Percentiles rank a stretch among this genome's conserved stretches.
Evolutionary conservation across 116 monocot genomes (phyloP).

Genomic region (Posidonia oceanica): DNA sequence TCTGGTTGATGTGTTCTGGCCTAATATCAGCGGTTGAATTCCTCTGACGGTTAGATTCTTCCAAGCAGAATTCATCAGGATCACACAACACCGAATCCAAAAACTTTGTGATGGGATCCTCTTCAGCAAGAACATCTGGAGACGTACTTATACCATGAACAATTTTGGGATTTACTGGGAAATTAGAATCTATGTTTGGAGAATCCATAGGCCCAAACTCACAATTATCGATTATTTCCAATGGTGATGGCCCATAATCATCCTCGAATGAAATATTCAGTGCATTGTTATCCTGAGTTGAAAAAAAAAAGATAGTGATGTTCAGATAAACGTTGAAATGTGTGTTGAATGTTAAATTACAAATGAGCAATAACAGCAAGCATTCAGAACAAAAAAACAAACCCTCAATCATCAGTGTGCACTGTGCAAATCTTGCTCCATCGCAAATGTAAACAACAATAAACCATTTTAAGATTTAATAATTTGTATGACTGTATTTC

Average conservation of each 20-base stretch:
- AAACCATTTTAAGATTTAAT: too few species aligned
- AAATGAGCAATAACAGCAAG: too few species aligned
- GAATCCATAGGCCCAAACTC: neutral
- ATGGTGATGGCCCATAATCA: neutral
- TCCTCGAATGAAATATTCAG: neutral
- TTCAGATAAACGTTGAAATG: neutral
- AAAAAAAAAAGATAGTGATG: neutral
- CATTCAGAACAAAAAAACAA: too few species aligned
- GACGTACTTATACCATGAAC: neutral
- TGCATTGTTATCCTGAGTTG: neutral
- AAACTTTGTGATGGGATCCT: slow-evolving; percentile 2
- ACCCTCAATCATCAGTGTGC: too few species aligned
- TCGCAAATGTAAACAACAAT: too few species aligned
- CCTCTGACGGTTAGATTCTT: neutral
- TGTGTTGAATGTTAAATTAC: neutral
- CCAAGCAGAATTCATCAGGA: slow-evolving; percentile 7
- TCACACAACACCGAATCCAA: slow-evolving; percentile 11
- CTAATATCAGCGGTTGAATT: neutral
- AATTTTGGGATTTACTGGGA: neutral
- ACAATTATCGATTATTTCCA: neutral
- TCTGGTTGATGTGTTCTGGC: neutral
- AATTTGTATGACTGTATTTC: too few species aligned
- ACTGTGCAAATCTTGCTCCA: too few species aligned
- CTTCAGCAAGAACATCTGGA: slow-evolving; percentile 3
- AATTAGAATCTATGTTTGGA: neutral